phyloP scores from a whole-genome alignment of 176 grass and related monocot species.

The Lolium rigidum region DNA sequence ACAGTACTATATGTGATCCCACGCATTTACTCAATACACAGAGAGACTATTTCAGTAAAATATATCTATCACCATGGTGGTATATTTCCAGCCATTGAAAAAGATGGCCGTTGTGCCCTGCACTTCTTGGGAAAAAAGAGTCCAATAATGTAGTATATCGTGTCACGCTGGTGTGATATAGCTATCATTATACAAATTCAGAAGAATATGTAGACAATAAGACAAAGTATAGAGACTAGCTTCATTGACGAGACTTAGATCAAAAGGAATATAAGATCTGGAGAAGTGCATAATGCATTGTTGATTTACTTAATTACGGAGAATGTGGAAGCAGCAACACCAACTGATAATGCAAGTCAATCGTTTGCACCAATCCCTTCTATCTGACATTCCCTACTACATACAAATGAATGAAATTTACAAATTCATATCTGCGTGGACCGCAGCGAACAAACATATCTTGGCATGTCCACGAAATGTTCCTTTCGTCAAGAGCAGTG shows the following conservation, averaged over 20 bases:
- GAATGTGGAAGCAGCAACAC: conserved; percentile 1
- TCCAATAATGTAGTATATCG: neutral
- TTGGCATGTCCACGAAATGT: neutral
- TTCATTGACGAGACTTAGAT: neutral
- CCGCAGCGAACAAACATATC: neutral
- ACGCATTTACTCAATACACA: too few species aligned
- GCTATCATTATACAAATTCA: neutral
- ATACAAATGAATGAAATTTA: neutral
- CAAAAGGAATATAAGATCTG: neutral
- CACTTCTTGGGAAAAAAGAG: neutral
- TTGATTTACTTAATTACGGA: neutral
- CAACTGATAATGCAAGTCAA: neutral
- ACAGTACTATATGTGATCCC: too few species aligned
- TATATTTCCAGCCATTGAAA: too few species aligned
- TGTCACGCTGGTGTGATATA: neutral
- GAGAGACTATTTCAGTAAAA: too few species aligned
- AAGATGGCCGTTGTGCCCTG: too few species aligned
- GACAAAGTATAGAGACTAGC: neutral
- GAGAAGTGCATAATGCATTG: neutral
- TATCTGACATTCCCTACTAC: neutral
- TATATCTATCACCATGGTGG: too few species aligned
- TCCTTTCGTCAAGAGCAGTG: neutral
- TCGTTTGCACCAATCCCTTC: neutral
- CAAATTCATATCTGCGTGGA: neutral
- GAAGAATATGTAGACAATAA: neutral